phyloP scores from a whole-genome alignment of 352 stramenopile species.

The Globisporangium canariense region DNA sequence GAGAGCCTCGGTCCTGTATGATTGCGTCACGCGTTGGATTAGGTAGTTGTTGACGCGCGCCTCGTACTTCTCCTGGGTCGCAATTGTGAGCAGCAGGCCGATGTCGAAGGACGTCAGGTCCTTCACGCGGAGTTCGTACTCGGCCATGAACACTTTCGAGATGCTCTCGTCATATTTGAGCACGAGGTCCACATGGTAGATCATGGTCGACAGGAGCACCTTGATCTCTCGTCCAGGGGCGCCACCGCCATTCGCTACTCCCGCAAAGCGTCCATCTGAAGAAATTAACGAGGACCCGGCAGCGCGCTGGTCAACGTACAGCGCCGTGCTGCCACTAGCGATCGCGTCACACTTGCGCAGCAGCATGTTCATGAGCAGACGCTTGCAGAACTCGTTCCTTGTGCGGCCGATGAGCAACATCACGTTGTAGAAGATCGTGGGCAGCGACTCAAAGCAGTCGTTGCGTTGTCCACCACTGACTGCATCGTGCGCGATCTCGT shows the following conservation, averaged over 20 bases:
- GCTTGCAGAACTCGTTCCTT: constrained; percentile 29
- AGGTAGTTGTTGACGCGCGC: constrained; percentile 24
- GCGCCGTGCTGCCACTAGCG: not conserved
- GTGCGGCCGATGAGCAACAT: constrained; percentile 32
- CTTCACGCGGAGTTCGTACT: constrained; percentile 31
- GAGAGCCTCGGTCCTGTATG: constrained; percentile 16
- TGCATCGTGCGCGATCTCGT: constrained; percentile 7
- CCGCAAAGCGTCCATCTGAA: not conserved
- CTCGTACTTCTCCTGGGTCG: constrained; percentile 31
- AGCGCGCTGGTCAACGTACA: constrained; percentile 14
- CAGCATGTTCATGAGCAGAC: constrained; percentile 34
- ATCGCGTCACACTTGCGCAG: constrained; percentile 29
- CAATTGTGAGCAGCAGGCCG: constrained; percentile 39
- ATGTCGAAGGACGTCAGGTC: constrained; percentile 41
- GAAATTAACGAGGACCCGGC: not conserved
- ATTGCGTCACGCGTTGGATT: constrained; percentile 25
- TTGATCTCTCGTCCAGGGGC: constrained; percentile 22
- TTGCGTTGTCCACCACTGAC: constrained; percentile 5
- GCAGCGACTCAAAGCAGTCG: constrained; percentile 28
- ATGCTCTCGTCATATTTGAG: constrained; percentile 42
- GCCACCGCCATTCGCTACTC: not conserved
- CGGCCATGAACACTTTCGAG: constrained; percentile 31
- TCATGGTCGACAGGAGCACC: constrained; percentile 41
- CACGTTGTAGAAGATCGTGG: constrained; percentile 39
- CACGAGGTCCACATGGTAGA: constrained; percentile 54